A percentile compares a stretch with the other conserved stretches of the same genome.
phyloP scores from a whole-genome alignment of 192 early-diverging fungal genomes.

The Spinellus fusiger region DNA sequence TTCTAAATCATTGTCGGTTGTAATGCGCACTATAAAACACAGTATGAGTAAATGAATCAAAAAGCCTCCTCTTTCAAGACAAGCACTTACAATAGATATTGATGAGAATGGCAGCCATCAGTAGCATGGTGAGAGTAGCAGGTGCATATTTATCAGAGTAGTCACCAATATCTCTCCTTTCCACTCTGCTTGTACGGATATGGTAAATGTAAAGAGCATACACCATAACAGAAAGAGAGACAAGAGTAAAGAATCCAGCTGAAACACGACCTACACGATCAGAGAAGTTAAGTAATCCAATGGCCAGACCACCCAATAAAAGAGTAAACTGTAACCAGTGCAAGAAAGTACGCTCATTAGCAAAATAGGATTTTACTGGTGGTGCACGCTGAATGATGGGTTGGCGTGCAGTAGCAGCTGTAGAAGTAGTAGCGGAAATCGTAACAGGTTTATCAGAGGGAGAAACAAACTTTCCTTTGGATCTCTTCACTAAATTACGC shows the following conservation, averaged over 20 bases:
- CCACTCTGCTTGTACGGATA: constrained; percentile 65
- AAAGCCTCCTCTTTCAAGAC: too few relatives aligned
- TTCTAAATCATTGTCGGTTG: neutral
- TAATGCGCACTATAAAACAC: neutral
- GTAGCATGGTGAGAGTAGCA: constrained; percentile 58
- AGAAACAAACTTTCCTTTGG: constrained; percentile 21
- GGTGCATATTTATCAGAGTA: constrained; percentile 77
- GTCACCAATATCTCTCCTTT: constrained; percentile 58
- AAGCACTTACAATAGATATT: constrained; percentile 64
- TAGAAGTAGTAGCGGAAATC: neutral
- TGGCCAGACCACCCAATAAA: constrained; percentile 61
- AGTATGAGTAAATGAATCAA: neutral
- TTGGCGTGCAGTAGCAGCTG: constrained; percentile 49
- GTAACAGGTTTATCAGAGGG: too few relatives aligned
- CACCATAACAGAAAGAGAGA: constrained; percentile 72
- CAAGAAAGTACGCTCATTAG: constrained; percentile 90
- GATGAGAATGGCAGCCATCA: constrained; percentile 57
- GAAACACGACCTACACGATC: constrained; percentile 65
- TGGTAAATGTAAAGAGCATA: constrained; percentile 75
- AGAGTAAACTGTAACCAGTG: constrained; percentile 82
- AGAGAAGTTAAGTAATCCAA: constrained; percentile 77
- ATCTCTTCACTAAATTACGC: constrained; percentile 21
- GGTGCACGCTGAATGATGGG: constrained; percentile 61
- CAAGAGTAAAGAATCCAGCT: constrained; percentile 59
- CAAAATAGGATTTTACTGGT: constrained; percentile 84